Percentiles rank a stretch among this genome's conserved stretches.
Evolutionary conservation across 768 basidiomycete species (phyloP).

Genomic region (Pleurotus sapidus): DNA sequence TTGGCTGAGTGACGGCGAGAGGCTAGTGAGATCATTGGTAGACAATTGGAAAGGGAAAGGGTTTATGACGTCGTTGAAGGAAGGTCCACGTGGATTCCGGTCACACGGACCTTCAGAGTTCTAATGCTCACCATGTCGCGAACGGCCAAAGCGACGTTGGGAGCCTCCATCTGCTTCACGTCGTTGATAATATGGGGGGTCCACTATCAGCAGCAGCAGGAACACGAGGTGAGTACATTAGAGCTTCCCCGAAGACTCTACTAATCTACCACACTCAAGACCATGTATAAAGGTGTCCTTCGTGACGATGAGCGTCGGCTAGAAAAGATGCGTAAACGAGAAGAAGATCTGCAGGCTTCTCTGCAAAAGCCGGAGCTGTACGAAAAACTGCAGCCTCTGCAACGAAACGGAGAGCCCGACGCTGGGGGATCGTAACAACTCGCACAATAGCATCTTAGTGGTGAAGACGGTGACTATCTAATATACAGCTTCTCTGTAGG

Average conservation of each 20-base stretch:
- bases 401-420: background rate
- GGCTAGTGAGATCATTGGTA: no score
- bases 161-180: constrained; percentile 59
- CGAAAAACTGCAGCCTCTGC: constrained; percentile 46
- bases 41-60: no score
- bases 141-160: constrained; percentile 73
- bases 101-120: no score
- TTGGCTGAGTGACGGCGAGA: no score
- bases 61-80: no score
- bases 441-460: no score
- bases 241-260: no score
- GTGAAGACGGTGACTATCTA: no score
- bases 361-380: constrained; percentile 63
- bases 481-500: no score
- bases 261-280: constrained; percentile 38
- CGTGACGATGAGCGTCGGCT: constrained; percentile 79
- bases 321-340: constrained; percentile 66
- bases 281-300: constrained; percentile 89
- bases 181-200: constrained; percentile 83
- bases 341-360: constrained; percentile 61
- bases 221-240: constrained; percentile 61
- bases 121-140: constrained; percentile 41
- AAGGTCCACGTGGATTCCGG: no score
- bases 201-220: constrained; percentile 80
- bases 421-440: no score